A percentile compares a stretch with the other conserved stretches of the same genome.
Evolutionary conservation across 164 flowering plant genomes (phyloP).

Genomic region (Vitis rotundifolia): DNA sequence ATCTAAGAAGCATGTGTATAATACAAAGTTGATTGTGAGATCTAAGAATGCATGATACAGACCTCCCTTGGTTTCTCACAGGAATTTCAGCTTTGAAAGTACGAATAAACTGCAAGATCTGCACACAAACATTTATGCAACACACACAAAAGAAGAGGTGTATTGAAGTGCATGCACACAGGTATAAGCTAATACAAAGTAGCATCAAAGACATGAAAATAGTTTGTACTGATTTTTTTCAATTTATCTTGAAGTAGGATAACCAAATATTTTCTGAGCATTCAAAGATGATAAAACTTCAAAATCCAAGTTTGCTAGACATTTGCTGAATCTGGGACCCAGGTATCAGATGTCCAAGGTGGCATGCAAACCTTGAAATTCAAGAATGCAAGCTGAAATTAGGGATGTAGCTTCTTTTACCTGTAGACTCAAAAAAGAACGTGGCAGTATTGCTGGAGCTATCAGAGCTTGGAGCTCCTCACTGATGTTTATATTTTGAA

Average conservation of each 20-base stretch:
- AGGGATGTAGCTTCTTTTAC: constrained; percentile 27
- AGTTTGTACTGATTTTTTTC: no score
- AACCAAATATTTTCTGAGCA: no score
- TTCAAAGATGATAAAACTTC: no score
- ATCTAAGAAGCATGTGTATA: background rate
- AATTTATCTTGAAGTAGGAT: no score
- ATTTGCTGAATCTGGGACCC: no score
- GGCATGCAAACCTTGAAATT: background rate
- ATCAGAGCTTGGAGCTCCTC: constrained; percentile 77
- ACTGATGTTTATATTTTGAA: constrained; percentile 69
- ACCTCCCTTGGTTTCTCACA: constrained; percentile 64
- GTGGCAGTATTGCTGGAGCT: constrained; percentile 88
- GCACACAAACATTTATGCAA: constrained; percentile 15
- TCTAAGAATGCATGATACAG: constrained; percentile 1
- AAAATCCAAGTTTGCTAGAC: no score
- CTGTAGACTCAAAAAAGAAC: constrained; percentile 78
- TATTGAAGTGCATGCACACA: no score
- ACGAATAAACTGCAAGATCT: constrained; percentile 85
- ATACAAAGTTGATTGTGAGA: background rate
- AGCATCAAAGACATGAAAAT: no score
- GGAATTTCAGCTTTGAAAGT: constrained; percentile 77
- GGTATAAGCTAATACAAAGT: no score
- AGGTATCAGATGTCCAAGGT: background rate
- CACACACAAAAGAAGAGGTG: no score
- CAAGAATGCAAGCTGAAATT: constrained; percentile 2